Evolutionary conservation across 2,329 filamentous ascomycete genomes (phyloP).

Genomic region (Pestalotiopsis sp.): DNA sequence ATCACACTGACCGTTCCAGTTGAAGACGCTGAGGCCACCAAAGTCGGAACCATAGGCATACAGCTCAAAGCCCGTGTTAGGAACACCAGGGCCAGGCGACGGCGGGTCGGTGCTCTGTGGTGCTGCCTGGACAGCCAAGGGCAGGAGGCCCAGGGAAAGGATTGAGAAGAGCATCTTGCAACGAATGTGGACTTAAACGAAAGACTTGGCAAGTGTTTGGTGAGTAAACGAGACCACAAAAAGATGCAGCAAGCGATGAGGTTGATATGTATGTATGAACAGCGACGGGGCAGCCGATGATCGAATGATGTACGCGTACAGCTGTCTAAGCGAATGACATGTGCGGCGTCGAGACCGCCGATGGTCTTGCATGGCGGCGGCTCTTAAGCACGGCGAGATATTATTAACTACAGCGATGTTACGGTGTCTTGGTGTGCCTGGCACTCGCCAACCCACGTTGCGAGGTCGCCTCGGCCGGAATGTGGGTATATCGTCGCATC

Average conservation of each 20-base stretch:
- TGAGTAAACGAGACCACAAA: neutral
- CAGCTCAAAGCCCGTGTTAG: conserved; percentile 21
- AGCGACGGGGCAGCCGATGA: neutral
- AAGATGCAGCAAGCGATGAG: neutral
- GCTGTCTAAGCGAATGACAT: neutral
- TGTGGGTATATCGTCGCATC: conserved; percentile 6
- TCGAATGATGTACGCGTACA: conserved; percentile 2
- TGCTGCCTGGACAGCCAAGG: conserved; percentile 12
- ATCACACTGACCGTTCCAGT: conserved; percentile 20
- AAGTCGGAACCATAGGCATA: conserved; percentile 28
- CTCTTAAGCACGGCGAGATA: neutral
- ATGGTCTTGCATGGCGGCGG: neutral
- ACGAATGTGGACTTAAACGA: neutral
- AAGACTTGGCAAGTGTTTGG: conserved; percentile 6
- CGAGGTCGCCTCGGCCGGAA: conserved; percentile 2
- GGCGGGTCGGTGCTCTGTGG: neutral
- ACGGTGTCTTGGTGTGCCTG: neutral
- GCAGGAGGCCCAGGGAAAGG: conserved; percentile 17
- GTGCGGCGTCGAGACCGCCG: conserved; percentile 4
- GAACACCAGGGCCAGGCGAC: conserved; percentile 10
- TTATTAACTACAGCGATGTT: neutral
- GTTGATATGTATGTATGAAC: neutral
- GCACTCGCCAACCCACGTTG: neutral
- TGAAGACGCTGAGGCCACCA: conserved; percentile 24
- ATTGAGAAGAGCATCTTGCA: conserved; percentile 13